These are phyloP conservation scores for Oryza meridionalis DNA, from an alignment of 176 grass and related monocot species.

Conservation along the genomic window DNA sequence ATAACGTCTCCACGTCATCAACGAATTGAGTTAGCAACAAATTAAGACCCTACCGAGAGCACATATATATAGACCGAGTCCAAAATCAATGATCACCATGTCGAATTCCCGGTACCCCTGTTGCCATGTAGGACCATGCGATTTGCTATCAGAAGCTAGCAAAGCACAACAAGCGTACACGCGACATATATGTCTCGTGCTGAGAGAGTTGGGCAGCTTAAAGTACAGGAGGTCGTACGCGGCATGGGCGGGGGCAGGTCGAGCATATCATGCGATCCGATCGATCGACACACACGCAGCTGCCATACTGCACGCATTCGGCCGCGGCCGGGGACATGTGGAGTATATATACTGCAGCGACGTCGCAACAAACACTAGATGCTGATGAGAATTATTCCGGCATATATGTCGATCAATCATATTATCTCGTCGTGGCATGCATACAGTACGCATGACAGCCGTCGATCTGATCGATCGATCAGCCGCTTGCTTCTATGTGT, in stretches of 20 bases:
- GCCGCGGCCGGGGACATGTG: not conserved
- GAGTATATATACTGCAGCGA: not conserved
- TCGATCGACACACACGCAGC: not conserved
- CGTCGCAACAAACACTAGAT: constrained; percentile 24
- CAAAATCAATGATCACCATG: not conserved
- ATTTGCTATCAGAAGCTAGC: not conserved
- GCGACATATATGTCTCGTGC: not conserved
- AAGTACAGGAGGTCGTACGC: not conserved
- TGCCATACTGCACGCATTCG: not conserved
- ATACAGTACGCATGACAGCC: not conserved
- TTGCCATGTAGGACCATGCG: not conserved
- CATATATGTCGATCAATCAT: not conserved
- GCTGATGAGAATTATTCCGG: not conserved
- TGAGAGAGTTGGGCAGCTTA: not conserved
- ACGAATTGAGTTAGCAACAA: not conserved
- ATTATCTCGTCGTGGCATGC: not conserved
- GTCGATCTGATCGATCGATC: not conserved
- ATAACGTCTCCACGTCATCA: not conserved
- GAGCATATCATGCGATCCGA: constrained; percentile 2
- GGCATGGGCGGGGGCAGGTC: not conserved
- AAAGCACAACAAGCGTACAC: not conserved
- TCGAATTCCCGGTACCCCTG: not conserved
- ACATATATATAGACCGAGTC: not conserved
- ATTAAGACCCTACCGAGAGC: too few species aligned
- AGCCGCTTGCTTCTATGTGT: not conserved